Conservation (phyloP, 768 basidiomycete species). For the Phaffia australis region DNA sequence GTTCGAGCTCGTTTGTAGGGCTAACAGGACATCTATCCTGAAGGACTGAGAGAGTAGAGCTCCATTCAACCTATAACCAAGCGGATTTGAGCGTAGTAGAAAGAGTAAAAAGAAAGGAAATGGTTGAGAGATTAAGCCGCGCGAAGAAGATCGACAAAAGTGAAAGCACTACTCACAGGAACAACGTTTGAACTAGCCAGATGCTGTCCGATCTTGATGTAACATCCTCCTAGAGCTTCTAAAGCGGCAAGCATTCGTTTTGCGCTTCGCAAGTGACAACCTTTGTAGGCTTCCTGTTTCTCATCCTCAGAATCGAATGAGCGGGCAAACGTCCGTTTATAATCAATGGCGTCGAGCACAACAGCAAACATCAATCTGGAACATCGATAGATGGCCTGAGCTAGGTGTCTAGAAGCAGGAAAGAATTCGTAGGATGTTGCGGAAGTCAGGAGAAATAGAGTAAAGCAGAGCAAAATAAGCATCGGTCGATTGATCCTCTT, state of each 20-base stretch:
- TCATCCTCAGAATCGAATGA: slow-evolving; percentile 39
- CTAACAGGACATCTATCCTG: slow-evolving; percentile 94
- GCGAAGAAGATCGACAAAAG: neutral
- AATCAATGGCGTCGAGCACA: slow-evolving; percentile 32
- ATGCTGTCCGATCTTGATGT: slow-evolving; percentile 56
- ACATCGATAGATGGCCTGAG: slow-evolving; percentile 65
- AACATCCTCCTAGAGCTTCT: slow-evolving; percentile 36
- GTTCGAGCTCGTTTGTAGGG: slow-evolving; percentile 61
- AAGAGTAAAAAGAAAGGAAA: neutral
- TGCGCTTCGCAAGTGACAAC: slow-evolving; percentile 77
- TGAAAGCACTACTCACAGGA: slow-evolving; percentile 43
- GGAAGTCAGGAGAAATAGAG: slow-evolving; percentile 32
- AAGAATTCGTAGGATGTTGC: slow-evolving; percentile 50
- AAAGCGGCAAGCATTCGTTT: slow-evolving; percentile 67
- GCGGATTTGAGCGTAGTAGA: neutral
- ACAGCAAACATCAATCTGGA: slow-evolving; percentile 61
- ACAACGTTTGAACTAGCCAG: slow-evolving; percentile 55
- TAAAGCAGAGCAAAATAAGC: slow-evolving; percentile 19
- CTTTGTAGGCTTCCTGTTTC: slow-evolving; percentile 53
- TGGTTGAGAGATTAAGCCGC: neutral
- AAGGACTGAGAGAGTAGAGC: slow-evolving; percentile 11
- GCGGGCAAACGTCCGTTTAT: slow-evolving; percentile 35
- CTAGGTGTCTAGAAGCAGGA: slow-evolving; percentile 62
- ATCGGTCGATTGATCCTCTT: too few relatives aligned
- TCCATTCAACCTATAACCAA: neutral